phyloP scores from a whole-genome alignment of 2,329 filamentous ascomycete species.

The Cytospora mali region DNA sequence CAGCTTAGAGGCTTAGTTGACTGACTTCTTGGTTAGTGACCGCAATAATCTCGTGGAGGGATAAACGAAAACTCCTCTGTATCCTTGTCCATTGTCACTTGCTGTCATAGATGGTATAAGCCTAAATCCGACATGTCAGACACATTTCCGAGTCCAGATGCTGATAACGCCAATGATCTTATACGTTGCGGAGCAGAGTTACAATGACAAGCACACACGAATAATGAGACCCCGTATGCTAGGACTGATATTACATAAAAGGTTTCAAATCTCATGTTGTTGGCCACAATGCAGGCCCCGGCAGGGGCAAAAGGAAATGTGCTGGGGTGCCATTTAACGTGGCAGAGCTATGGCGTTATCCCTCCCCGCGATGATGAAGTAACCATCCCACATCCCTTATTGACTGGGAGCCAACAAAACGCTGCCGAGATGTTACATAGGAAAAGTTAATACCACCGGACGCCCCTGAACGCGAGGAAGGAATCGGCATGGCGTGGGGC shows the following conservation, averaged over 20 bases:
- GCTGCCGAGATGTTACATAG: neutral
- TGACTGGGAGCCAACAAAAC: neutral
- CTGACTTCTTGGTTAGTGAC: neutral
- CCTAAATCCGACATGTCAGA: neutral
- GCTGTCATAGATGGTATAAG: neutral
- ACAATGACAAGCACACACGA: neutral
- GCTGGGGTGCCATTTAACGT: neutral
- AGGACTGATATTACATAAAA: neutral
- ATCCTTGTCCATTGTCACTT: neutral
- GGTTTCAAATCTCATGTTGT: neutral
- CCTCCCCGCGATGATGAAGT: slow-evolving; percentile 8
- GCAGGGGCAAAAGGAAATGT: too few species aligned
- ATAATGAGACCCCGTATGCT: too few species aligned
- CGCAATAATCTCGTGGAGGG: neutral
- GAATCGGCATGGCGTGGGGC: neutral
- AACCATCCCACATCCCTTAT: neutral
- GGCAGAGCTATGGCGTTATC: slow-evolving; percentile 13
- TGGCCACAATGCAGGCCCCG: neutral
- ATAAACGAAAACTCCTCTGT: neutral
- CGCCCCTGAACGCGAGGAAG: neutral
- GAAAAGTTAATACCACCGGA: neutral
- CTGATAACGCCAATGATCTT: neutral
- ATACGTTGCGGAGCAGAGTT: neutral
- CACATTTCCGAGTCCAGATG: too few species aligned
- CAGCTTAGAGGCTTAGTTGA: neutral